Percentiles rank a stretch among this genome's conserved stretches.
phyloP scores from a whole-genome alignment of 768 basidiomycete genomes.

The Ramaria sp. region DNA sequence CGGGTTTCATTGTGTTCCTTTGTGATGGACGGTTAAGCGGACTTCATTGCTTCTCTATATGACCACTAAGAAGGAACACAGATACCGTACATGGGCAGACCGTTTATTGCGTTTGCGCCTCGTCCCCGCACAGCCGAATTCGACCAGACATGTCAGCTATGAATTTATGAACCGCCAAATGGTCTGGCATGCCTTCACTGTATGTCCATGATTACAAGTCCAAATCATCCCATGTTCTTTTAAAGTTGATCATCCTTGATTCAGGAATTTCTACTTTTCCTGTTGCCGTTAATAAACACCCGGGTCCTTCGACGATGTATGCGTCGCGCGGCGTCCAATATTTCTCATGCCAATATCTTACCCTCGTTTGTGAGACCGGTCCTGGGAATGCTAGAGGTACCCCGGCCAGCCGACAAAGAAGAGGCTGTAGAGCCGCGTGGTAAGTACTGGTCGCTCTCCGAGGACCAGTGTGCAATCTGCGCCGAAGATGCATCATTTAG shows the following conservation, averaged over 20 bases:
- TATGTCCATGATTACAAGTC: conserved; percentile 27
- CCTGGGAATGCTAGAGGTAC: not conserved
- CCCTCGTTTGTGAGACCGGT: not conserved
- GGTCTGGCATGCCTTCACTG: conserved; percentile 98
- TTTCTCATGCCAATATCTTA: conserved; percentile 8
- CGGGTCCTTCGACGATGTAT: conserved; percentile 51
- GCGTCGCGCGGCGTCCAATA: conserved; percentile 22
- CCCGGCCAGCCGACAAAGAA: conserved; percentile 9
- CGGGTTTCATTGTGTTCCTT: conserved; percentile 77
- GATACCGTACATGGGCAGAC: conserved; percentile 80
- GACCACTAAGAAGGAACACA: conserved; percentile 20
- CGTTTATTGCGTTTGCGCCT: conserved; percentile 67
- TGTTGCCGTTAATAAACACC: conserved; percentile 75
- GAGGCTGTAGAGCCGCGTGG: conserved; percentile 26
- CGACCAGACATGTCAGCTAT: conserved; percentile 83
- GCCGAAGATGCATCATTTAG: conserved; percentile 60
- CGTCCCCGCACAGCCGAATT: conserved; percentile 55
- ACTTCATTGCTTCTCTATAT: not conserved
- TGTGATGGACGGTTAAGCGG: conserved; percentile 71
- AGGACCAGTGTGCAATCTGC: conserved; percentile 85
- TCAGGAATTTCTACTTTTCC: conserved; percentile 91
- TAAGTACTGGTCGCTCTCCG: conserved; percentile 58
- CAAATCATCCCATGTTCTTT: conserved; percentile 1
- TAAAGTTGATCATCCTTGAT: not conserved
- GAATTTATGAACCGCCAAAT: conserved; percentile 99